Base-by-base conservation (phyloP, 31 red algal species). In the Odonthalia washingtoniensis region DNA sequence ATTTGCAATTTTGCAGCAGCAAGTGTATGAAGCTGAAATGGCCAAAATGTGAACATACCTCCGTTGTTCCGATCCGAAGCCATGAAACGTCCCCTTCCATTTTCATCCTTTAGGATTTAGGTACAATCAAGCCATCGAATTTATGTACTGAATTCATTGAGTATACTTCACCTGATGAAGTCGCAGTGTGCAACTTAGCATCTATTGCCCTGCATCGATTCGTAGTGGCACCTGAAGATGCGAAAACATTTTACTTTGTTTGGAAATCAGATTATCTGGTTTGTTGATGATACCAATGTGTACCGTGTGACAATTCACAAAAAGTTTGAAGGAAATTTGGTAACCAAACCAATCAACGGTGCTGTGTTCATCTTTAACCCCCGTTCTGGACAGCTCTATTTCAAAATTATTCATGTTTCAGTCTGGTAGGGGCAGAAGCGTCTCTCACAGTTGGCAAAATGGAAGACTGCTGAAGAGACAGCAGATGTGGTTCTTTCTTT, bases 381-480 rank as follows among this genome's bases (percentile, higher is more conserved):
- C 43, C 66, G 87, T 53, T 95, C 93, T 1, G 95, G 95, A 9
- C 95, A 94, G 49, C 93, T 97, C 34, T 97, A 92, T 75, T 77
- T 97, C n/a, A 97, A 97, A 80, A 89, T 97, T 36, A 86, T 97
- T 40, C 95, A 97, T 41, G 87, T 88, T 34, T 72, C 57, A 0
- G 92, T 88, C 33, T 97, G 95, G 95, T 66, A 81, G 43, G 95
- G 95, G 2, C 95, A 97, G 78, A 95, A 92, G 74, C 95, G 95
- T 39, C 82, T 95, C 31, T 83, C 81, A 35, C 95, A 97, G 86
- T 81, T 97, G 40, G 95, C 95, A 24, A 95, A 95, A 62, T 97
- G 95, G 95, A 97, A 97, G 62, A 91, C 92, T 21, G 95, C 95
- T 0, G 95, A 97, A 70, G 92, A 97, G 74, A 76, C 86, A 32